Evolutionary conservation across 345 rosid species (phyloP).

Genomic region (Orychophragmus violaceus): DNA sequence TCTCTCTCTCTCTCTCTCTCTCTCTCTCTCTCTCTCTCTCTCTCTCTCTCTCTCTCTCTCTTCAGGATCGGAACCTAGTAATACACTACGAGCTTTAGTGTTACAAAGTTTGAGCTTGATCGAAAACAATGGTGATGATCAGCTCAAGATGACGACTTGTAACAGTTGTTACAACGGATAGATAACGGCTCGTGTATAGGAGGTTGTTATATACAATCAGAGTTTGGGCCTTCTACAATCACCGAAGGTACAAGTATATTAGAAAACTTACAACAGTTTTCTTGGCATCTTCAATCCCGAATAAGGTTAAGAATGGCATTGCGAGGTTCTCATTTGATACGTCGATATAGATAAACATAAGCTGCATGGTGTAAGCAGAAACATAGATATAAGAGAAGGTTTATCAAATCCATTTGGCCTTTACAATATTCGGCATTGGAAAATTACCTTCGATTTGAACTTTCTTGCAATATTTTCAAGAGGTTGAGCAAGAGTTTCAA

Average conservation of each 20-base stretch:
- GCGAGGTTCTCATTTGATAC: slow-evolving; percentile 69
- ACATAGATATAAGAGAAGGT: slow-evolving; percentile 1
- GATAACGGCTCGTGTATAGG: too few relatives aligned
- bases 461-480: slow-evolving; percentile 75
- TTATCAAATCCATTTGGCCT: background rate
- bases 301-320: slow-evolving; percentile 81
- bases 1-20: too few relatives aligned
- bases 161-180: too few relatives aligned
- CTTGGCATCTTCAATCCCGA: slow-evolving; percentile 75
- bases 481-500: slow-evolving; percentile 45
- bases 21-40: too few relatives aligned
- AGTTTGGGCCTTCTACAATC: too few relatives aligned
- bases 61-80: too few relatives aligned
- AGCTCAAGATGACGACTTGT: too few relatives aligned
- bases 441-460: slow-evolving; percentile 57
- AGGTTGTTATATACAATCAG: too few relatives aligned
- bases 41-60: too few relatives aligned
- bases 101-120: too few relatives aligned
- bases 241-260: background rate
- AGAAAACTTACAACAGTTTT: slow-evolving; percentile 51
- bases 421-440: background rate
- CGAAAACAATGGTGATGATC: too few relatives aligned
- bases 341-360: slow-evolving; percentile 67
- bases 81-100: too few relatives aligned
- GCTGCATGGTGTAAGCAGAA: slow-evolving; percentile 39